Evolutionary conservation across 2,329 filamentous ascomycete genomes (phyloP).

Genomic region (Didymella pomorum): DNA sequence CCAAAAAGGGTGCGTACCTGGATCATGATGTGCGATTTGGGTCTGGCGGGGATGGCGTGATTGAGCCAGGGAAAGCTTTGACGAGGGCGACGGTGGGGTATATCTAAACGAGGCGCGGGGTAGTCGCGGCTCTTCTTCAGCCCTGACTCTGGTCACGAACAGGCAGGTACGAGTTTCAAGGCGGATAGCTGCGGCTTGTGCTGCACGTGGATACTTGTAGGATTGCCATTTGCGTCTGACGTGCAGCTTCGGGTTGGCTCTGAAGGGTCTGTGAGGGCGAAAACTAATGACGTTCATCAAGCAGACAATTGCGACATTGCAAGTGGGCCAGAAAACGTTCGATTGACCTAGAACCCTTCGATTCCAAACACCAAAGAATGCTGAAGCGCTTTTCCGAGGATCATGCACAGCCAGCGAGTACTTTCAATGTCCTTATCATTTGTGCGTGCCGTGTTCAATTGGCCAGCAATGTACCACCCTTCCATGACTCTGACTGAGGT

Average conservation of each 20-base stretch:
- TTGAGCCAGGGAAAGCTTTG: constrained; percentile 32
- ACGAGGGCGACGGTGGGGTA: constrained; percentile 21
- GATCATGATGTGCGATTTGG: constrained; percentile 34
- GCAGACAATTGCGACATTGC: constrained; percentile 22
- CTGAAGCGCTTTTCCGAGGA: not conserved
- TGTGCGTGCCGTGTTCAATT: not conserved
- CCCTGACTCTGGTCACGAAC: constrained; percentile 14
- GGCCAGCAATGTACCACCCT: not conserved
- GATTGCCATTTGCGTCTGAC: constrained; percentile 5
- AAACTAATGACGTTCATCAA: constrained; percentile 21
- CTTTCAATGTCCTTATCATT: not conserved
- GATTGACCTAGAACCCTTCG: constrained; percentile 7
- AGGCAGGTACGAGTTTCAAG: constrained; percentile 16
- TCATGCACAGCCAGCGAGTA: not conserved
- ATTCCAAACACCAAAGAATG: not conserved
- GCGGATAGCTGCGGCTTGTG: constrained; percentile 23
- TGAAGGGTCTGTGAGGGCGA: constrained; percentile 11
- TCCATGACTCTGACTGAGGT: not conserved
- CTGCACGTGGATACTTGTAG: constrained; percentile 17
- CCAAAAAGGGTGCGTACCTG: constrained; percentile 33
- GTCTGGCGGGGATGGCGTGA: constrained; percentile 43
- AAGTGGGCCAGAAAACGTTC: constrained; percentile 6
- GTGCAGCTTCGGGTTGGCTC: constrained; percentile 10
- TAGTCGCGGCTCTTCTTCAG: constrained; percentile 13
- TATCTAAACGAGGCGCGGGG: constrained; percentile 21